These are phyloP conservation scores for Moricandia arvensis DNA, from an alignment of 345 rosid species.

Conservation along the genomic window DNA sequence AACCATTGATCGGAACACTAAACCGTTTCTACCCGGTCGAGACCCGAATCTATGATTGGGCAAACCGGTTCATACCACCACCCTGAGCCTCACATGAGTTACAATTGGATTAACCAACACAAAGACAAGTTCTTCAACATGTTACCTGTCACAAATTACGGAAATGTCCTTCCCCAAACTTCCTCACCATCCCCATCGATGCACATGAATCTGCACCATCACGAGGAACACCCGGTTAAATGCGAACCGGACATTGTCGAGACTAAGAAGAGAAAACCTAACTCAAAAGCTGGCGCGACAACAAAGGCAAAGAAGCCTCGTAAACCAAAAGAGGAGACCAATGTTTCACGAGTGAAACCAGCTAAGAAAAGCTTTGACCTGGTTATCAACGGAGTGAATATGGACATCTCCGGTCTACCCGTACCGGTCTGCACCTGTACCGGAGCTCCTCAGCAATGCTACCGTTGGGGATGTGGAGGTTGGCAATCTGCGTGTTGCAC, in stretches of 20 bases:
- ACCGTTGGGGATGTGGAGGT: slow-evolving; percentile 97
- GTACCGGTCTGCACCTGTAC: slow-evolving; percentile 92
- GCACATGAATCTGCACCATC: background rate
- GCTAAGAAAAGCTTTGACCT: slow-evolving; percentile 79
- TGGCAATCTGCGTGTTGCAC: slow-evolving; percentile 99
- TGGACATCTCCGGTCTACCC: slow-evolving; percentile 81
- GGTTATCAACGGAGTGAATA: slow-evolving; percentile 70
- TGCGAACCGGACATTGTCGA: slow-evolving; percentile 43
- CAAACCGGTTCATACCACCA: background rate
- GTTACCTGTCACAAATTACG: slow-evolving; percentile 42
- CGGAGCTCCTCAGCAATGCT: slow-evolving; percentile 81
- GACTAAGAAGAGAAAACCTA: slow-evolving; percentile 59
- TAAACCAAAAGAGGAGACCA: slow-evolving; percentile 57
- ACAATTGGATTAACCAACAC: slow-evolving; percentile 67
- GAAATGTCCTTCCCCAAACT: slow-evolving; percentile 51
- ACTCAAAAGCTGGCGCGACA: slow-evolving; percentile 20
- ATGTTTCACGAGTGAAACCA: slow-evolving; percentile 52
- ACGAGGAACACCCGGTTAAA: slow-evolving; percentile 31
- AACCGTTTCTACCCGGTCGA: background rate
- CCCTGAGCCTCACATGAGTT: slow-evolving; percentile 46
- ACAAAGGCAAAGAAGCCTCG: slow-evolving; percentile 70
- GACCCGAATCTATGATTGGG: slow-evolving; percentile 34
- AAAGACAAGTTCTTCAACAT: slow-evolving; percentile 67
- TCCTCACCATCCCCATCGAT: background rate
- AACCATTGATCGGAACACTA: background rate